These are phyloP conservation scores for Russula sp. DNA, from an alignment of 768 basidiomycete species.

Conservation along the genomic window DNA sequence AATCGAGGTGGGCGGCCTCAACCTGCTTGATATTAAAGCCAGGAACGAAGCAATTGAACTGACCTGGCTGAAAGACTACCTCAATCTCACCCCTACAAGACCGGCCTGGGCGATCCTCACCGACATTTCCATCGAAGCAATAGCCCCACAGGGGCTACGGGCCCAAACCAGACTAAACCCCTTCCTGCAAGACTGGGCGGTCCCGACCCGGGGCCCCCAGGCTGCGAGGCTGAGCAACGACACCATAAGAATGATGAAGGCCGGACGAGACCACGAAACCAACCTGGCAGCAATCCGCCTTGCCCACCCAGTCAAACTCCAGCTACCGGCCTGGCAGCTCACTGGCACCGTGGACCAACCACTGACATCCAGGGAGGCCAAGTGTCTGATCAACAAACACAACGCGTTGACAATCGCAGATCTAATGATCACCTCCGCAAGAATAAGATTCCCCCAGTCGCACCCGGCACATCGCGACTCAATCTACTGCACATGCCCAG, in stretches of 20 bases:
- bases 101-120: constrained; percentile 21
- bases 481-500: too few species aligned
- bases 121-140: too few species aligned
- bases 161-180: too few species aligned
- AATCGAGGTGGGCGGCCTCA: not conserved
- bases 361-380: accelerated
- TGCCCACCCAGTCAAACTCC: not conserved
- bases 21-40: not conserved
- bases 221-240: not conserved
- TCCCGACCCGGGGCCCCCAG: not conserved
- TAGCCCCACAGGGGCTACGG: too few species aligned
- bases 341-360: accelerated
- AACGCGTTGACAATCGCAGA: not conserved
- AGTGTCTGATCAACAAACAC: not conserved
- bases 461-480: not conserved
- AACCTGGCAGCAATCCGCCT: not conserved
- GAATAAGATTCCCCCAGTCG: not conserved
- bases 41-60: not conserved
- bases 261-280: not conserved
- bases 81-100: not conserved
- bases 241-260: constrained; percentile 6
- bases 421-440: not conserved
- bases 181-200: constrained; percentile 19
- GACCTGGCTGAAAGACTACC: not conserved
- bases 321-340: not conserved